Evolutionary conservation across 192 early-diverging fungal genomes (phyloP).

Genomic region (Piromyces sp.): DNA sequence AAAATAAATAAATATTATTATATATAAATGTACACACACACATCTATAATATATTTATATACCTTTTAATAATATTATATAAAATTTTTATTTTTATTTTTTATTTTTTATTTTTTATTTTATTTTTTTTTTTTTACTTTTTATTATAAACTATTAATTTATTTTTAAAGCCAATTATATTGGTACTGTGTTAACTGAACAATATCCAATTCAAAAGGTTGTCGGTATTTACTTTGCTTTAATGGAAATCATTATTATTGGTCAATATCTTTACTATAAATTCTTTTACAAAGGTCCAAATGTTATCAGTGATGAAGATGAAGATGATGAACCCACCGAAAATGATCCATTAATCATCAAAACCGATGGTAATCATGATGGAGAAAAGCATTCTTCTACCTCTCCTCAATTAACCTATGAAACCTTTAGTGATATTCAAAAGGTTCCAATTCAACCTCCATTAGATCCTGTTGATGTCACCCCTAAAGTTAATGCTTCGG

Average conservation of each 20-base stretch:
- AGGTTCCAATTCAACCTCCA: neutral
- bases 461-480: neutral
- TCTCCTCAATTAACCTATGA: neutral
- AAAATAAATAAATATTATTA: too few species aligned
- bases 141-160: too few species aligned
- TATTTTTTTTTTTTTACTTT: too few species aligned
- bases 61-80: too few species aligned
- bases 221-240: slow-evolving; percentile 18
- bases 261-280: slow-evolving; percentile 23
- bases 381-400: neutral
- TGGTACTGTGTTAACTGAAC: slow-evolving; percentile 25
- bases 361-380: neutral
- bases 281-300: neutral
- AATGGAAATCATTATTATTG: slow-evolving; percentile 13
- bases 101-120: too few species aligned
- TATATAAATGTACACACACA: too few species aligned
- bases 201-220: slow-evolving; percentile 16
- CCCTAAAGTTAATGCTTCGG: neutral
- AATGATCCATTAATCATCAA: neutral
- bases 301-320: neutral
- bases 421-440: neutral
- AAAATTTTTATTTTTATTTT: neutral
- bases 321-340: neutral
- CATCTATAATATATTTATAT: too few species aligned
- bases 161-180: slow-evolving; percentile 6